Base-by-base conservation (phyloP, 2,329 filamentous ascomycete genomes). In the Trichoderma asperellum region DNA sequence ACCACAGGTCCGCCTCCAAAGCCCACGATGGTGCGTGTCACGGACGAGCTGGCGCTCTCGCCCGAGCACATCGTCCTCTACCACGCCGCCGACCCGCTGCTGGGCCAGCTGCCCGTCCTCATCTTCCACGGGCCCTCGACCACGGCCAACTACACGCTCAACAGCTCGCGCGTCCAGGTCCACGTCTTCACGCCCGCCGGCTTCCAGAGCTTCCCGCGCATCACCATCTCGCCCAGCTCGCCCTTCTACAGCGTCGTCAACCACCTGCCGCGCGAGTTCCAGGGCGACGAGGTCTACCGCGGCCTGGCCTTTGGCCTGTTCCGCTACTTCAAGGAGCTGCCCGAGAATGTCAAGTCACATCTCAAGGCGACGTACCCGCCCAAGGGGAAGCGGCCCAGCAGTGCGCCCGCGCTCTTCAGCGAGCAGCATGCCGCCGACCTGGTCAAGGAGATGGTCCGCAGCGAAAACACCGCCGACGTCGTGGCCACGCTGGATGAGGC, bases 401-500 rank as follows among this genome's bases (percentile, higher is more conserved):
- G 89, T 53, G 86, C 87, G 1, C 88, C 91, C 24, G 84, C 85
- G 55, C 85, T 97, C 70, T 98, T 98, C 80, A 88, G 92, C 72
- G 94, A 97, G 78, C 90, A 95, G 79, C 96, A 99, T 86, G 94
- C 95, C 24, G 96, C 94, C 55, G 92, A 97, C 75, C 82, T 99
- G 70, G 94, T 95, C 64, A 91, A 92, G 78, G 88, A 89, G 62
- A 96, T 98, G 90, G 87, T 90, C 72, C 90, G 87, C 81, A 90
- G 95, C 72, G 93, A 97, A 58, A 92, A 94, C 77, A 87, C 89
- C 1, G 82, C 84, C 49, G 90, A 94, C 18, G 87, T 96, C 32
- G 87, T 96, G 68, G 84, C 87, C 55, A 90, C 91, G 70, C 83
- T 99, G 67, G 88, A 91, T 68, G 87, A 88, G 68, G 92, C 94